phyloP scores from a whole-genome alignment of 2,329 filamentous ascomycete species.

The Calonectria pauciramosa region DNA sequence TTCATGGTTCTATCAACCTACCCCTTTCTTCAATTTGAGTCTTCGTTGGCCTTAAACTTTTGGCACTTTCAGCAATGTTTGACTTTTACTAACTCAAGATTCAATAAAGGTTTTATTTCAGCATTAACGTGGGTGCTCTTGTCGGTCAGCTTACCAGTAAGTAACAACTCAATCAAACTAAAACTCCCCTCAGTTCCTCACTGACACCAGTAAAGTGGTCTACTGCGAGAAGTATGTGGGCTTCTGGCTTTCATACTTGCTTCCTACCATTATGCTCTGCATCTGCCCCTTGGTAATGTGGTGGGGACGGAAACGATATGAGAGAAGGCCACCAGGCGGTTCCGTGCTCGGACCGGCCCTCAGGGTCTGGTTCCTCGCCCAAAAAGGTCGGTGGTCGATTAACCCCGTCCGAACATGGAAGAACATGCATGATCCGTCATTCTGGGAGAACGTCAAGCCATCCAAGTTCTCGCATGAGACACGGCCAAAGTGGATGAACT shows the following conservation, averaged over 20 bases:
- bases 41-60: too few species aligned
- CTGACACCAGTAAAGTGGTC: constrained; percentile 58
- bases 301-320: constrained; percentile 71
- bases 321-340: constrained; percentile 70
- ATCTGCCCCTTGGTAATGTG: constrained; percentile 74
- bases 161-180: background rate
- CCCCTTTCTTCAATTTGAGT: background rate
- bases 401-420: constrained; percentile 74
- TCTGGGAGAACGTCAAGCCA: constrained; percentile 81
- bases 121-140: constrained; percentile 79
- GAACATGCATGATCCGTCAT: constrained; percentile 67
- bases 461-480: constrained; percentile 67
- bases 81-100: background rate
- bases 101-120: constrained; percentile 70
- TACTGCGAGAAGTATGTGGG: constrained; percentile 82
- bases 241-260: constrained; percentile 78
- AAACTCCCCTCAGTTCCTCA: background rate
- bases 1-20: too few species aligned
- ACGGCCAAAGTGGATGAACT: constrained; percentile 80
- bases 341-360: constrained; percentile 77
- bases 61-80: background rate
- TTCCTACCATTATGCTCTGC: constrained; percentile 76
- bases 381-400: constrained; percentile 77
- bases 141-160: constrained; percentile 69
- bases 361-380: constrained; percentile 71